Evolutionary conservation across 345 rosid genomes (phyloP).

Genomic region (Kernera saxatilis): DNA sequence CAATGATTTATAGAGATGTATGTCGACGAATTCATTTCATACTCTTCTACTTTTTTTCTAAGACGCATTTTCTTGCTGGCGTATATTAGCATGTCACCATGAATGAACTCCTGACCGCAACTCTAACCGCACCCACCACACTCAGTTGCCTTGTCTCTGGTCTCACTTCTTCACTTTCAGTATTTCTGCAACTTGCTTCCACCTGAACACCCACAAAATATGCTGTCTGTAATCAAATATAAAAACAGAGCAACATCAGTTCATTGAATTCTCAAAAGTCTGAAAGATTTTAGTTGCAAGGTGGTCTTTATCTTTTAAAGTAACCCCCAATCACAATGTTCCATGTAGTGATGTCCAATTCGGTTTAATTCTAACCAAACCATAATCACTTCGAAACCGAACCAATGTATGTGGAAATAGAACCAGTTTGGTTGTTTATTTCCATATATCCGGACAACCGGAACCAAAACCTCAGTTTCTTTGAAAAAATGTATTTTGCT

Average conservation of each 20-base stretch:
- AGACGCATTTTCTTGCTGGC: not conserved
- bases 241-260: slow-evolving; percentile 7
- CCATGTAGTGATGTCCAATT: too few relatives aligned
- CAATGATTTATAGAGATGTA: too few relatives aligned
- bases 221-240: slow-evolving; percentile 50
- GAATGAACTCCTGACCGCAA: slow-evolving; percentile 72
- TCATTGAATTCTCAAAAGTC: not conserved
- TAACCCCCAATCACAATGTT: too few relatives aligned
- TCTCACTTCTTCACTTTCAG: slow-evolving; percentile 45
- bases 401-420: too few relatives aligned
- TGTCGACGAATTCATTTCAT: too few relatives aligned
- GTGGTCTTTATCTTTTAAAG: too few relatives aligned
- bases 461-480: not conserved
- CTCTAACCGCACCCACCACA: slow-evolving; percentile 75
- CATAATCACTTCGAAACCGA: not conserved
- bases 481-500: not conserved
- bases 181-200: slow-evolving; percentile 46
- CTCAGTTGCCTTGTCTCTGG: slow-evolving; percentile 74
- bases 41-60: not conserved
- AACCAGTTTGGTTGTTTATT: too few relatives aligned
- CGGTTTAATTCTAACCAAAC: too few relatives aligned
- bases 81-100: slow-evolving; percentile 29
- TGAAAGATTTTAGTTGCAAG: too few relatives aligned
- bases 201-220: slow-evolving; percentile 72
- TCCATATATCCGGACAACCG: too few relatives aligned